phyloP scores from a whole-genome alignment of 2,329 filamentous ascomycete species.

The Chalara sp. region DNA sequence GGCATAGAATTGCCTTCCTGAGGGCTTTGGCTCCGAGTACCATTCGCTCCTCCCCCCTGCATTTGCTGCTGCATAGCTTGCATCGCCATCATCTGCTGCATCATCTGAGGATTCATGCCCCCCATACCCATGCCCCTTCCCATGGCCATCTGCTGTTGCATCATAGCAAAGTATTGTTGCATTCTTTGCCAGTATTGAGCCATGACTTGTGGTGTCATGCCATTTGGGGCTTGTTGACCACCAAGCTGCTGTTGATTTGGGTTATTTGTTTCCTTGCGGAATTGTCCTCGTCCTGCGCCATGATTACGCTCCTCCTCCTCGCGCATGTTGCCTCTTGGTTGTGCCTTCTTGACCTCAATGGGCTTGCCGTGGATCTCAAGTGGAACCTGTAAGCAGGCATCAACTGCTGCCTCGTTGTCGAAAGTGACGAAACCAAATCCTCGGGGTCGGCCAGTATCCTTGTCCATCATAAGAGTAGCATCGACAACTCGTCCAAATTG shows the following conservation, averaged over 20 bases:
- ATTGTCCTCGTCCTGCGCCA: conserved; percentile 46
- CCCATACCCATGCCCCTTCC: conserved; percentile 62
- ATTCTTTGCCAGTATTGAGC: conserved; percentile 97
- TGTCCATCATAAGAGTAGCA: conserved; percentile 99
- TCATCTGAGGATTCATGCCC: conserved; percentile 71
- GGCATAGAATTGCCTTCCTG: conserved; percentile 23
- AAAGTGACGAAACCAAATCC: conserved; percentile 99
- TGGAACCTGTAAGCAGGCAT: conserved; percentile 76
- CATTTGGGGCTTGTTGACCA: conserved; percentile 37
- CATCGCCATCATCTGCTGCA: conserved; percentile 56
- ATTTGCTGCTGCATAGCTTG: conserved; percentile 32
- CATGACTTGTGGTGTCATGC: conserved; percentile 95
- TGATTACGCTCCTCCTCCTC: conserved; percentile 68
- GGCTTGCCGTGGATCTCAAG: conserved; percentile 92
- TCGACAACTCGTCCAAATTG: conserved; percentile 95
- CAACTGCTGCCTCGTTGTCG: conserved; percentile 90
- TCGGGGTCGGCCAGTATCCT: conserved; percentile 92
- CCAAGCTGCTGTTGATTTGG: conserved; percentile 33
- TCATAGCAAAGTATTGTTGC: conserved; percentile 94
- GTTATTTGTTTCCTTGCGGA: conserved; percentile 40
- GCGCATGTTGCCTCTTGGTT: conserved; percentile 87
- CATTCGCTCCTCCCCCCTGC: conserved; percentile 18
- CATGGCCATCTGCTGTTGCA: conserved; percentile 91
- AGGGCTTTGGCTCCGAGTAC: conserved; percentile 26
- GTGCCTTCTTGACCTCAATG: conserved; percentile 97